phyloP scores from a whole-genome alignment of 768 basidiomycete species.

The Suillus weaverae region DNA sequence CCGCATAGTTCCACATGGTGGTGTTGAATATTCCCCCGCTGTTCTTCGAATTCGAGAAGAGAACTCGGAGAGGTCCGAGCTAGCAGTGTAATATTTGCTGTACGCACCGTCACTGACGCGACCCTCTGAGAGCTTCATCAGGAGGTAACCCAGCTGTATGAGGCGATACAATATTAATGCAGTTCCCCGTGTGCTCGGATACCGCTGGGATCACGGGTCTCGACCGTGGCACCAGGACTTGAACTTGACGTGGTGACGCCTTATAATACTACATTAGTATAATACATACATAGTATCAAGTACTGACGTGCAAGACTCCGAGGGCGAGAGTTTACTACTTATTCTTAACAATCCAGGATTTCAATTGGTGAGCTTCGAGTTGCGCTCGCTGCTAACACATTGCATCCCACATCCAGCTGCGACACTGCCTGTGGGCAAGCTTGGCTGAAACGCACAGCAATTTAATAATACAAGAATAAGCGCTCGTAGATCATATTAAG shows the following conservation, averaged over 20 bases:
- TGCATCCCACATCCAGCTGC: not conserved
- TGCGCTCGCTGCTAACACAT: not conserved
- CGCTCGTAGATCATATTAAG: not conserved
- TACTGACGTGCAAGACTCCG: not conserved
- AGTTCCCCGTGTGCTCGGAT: no score
- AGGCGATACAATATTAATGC: no score
- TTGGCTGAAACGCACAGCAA: not conserved
- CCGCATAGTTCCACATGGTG: no score
- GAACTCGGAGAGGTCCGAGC: not conserved
- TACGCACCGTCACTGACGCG: not conserved
- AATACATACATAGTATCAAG: no score
- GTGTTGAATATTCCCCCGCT: no score
- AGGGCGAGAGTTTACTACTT: not conserved
- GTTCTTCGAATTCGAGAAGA: not conserved
- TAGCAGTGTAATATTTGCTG: not conserved
- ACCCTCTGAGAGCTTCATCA: no score
- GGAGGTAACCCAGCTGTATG: no score
- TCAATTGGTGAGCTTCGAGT: not conserved
- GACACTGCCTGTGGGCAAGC: not conserved
- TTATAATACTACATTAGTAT: no score
- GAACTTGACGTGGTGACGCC: no score
- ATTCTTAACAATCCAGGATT: not conserved
- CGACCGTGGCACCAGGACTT: no score
- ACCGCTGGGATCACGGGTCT: no score
- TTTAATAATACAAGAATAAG: not conserved